These are phyloP conservation scores for Glutinoglossum americanum DNA, from an alignment of 495 filamentous ascomycete genomes.

Conservation along the genomic window DNA sequence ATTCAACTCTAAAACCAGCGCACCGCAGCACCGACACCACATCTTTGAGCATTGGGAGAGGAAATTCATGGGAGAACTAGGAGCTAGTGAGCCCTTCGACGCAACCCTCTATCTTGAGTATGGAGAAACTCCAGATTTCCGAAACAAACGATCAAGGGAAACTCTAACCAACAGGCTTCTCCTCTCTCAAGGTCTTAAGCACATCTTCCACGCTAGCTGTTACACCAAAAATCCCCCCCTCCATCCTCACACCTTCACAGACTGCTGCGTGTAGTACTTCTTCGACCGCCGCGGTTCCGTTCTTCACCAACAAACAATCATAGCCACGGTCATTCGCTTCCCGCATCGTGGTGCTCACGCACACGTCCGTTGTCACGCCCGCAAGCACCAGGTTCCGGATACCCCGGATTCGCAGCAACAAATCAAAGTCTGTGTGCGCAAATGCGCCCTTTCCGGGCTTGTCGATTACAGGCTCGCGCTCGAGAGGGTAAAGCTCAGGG, in stretches of 20 bases:
- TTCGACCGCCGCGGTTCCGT: constrained; percentile 30
- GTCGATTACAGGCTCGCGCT: constrained; percentile 38
- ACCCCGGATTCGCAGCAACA: constrained; percentile 35
- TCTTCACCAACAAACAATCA: constrained; percentile 38
- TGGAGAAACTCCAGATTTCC: too few relatives aligned
- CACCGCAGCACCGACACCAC: too few relatives aligned
- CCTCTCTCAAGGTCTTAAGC: constrained; percentile 21
- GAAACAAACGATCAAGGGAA: too few relatives aligned
- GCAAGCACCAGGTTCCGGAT: constrained; percentile 44
- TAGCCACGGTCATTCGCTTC: constrained; percentile 58
- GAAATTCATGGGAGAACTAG: too few relatives aligned
- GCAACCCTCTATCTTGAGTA: too few relatives aligned
- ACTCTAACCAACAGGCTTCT: neutral
- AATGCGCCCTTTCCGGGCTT: constrained; percentile 51
- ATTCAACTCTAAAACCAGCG: too few relatives aligned
- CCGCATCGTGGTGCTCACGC: constrained; percentile 44
- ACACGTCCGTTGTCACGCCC: constrained; percentile 51
- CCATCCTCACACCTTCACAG: constrained; percentile 30
- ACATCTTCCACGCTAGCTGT: constrained; percentile 27
- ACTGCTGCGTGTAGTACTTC: constrained; percentile 26
- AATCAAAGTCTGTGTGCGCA: constrained; percentile 39
- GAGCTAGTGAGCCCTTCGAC: too few relatives aligned
- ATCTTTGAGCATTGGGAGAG: too few relatives aligned
- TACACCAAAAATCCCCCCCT: constrained; percentile 37
- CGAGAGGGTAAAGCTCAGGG: constrained; percentile 32